Conservation (phyloP, 495 filamentous ascomycete species). For the Neurospora sp. region DNA sequence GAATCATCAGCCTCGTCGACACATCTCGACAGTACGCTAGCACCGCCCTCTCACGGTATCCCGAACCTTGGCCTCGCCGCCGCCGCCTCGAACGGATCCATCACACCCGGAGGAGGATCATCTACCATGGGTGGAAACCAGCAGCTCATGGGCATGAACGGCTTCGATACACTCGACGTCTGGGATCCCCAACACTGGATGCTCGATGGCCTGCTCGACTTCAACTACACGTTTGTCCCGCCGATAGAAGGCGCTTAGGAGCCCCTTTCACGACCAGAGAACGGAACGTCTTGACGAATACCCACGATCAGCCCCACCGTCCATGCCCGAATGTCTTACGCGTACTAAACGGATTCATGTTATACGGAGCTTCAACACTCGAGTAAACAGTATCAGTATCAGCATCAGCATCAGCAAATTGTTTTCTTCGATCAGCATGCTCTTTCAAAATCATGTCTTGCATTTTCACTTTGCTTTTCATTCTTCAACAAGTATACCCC, state of each 20-base stretch:
- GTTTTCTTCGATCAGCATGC: background rate
- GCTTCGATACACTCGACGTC: slow-evolving; percentile 65
- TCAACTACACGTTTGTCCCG: slow-evolving; percentile 53
- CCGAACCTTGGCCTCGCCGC: slow-evolving; percentile 19
- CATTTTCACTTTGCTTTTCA: background rate
- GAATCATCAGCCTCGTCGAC: slow-evolving; percentile 62
- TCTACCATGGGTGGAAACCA: slow-evolving; percentile 26
- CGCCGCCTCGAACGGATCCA: slow-evolving; percentile 31
- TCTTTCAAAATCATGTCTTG: background rate
- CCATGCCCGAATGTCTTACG: background rate
- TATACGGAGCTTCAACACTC: background rate
- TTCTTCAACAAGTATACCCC: slow-evolving; percentile 1
- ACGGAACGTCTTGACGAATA: background rate
- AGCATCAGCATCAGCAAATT: background rate
- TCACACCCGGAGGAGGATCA: slow-evolving; percentile 34
- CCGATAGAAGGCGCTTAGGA: slow-evolving; percentile 37
- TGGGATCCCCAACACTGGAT: slow-evolving; percentile 90
- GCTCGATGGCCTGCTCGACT: slow-evolving; percentile 72
- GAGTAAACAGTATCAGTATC: background rate
- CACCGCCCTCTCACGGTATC: slow-evolving; percentile 29
- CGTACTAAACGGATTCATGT: background rate
- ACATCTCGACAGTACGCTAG: slow-evolving; percentile 43
- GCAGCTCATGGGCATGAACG: slow-evolving; percentile 33
- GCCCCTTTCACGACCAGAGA: background rate
- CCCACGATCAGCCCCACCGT: background rate